Conservation (phyloP, 202 grass and related monocot genomes). For the Zizania palustris region DNA sequence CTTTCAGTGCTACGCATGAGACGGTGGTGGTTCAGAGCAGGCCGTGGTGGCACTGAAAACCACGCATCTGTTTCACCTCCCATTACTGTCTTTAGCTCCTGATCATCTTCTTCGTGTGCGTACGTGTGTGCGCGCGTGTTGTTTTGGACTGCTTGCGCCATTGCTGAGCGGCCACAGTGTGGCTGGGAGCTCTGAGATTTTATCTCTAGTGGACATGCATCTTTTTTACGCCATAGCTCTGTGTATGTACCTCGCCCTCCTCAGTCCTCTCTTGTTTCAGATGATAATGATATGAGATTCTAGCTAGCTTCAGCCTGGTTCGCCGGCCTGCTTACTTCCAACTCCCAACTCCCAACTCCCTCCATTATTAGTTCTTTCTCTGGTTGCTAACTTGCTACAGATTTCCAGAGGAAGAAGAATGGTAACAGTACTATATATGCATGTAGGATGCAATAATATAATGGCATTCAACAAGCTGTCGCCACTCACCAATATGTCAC, state of each 20-base stretch:
- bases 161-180: constrained; percentile 37
- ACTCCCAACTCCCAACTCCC: neutral
- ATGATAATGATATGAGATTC: constrained; percentile 2
- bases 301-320: neutral
- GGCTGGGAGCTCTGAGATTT: constrained; percentile 29
- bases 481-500: constrained; percentile 29
- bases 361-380: too few species aligned
- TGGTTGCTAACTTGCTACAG: too few species aligned
- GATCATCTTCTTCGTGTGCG: constrained; percentile 39
- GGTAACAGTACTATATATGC: too few species aligned
- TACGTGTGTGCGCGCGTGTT: constrained; percentile 45
- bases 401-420: too few species aligned
- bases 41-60: constrained; percentile 53
- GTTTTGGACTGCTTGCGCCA: constrained; percentile 55
- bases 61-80: constrained; percentile 42
- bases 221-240: neutral
- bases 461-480: constrained; percentile 30
- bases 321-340: constrained; percentile 24
- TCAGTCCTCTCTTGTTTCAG: neutral
- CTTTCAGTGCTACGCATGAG: constrained; percentile 51
- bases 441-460: neutral
- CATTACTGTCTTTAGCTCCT: too few species aligned
- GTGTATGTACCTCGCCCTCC: neutral
- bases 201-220: too few species aligned
- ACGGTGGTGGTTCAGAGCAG: constrained; percentile 29